Evolutionary conservation across 345 rosid genomes (phyloP).

Genomic region (Ceriops decandra): DNA sequence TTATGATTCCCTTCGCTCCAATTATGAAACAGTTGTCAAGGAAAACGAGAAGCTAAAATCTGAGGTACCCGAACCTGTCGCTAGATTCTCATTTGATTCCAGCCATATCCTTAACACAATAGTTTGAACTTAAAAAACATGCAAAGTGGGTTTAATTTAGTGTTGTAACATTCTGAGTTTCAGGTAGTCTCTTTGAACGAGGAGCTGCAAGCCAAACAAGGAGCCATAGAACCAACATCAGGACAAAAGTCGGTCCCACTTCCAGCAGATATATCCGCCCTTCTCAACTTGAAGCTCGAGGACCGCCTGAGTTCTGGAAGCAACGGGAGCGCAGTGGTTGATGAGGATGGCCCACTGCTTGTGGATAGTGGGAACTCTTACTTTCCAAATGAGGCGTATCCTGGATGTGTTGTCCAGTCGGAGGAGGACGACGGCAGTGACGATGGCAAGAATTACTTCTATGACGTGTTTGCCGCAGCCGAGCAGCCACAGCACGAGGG

Average conservation of each 20-base stretch:
- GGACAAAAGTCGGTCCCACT: constrained; percentile 17
- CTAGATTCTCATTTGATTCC: background rate
- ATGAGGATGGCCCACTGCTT: constrained; percentile 73
- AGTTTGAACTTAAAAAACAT: background rate
- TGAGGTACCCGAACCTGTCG: constrained; percentile 39
- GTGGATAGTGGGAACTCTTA: constrained; percentile 79
- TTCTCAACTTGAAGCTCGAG: constrained; percentile 39
- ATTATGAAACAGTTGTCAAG: constrained; percentile 48
- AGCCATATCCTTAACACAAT: background rate
- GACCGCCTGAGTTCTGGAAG: constrained; percentile 67
- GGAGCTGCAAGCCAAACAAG: constrained; percentile 47
- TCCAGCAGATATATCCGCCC: constrained; percentile 19
- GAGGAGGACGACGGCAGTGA: constrained; percentile 55
- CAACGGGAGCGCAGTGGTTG: constrained; percentile 66
- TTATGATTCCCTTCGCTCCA: constrained; percentile 60
- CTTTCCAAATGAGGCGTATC: constrained; percentile 40
- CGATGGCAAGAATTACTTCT: constrained; percentile 52
- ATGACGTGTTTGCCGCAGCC: constrained; percentile 41
- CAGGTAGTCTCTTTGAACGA: constrained; percentile 63
- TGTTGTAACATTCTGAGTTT: background rate
- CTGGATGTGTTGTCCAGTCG: constrained; percentile 33
- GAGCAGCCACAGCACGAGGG: constrained; percentile 38
- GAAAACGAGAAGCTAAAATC: constrained; percentile 64
- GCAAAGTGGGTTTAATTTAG: background rate
- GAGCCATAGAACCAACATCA: constrained; percentile 17